A percentile compares a stretch with the other conserved stretches of the same genome.
Evolutionary conservation across 441 rosid genomes (phyloP).

Genomic region (Mallotus repandus): DNA sequence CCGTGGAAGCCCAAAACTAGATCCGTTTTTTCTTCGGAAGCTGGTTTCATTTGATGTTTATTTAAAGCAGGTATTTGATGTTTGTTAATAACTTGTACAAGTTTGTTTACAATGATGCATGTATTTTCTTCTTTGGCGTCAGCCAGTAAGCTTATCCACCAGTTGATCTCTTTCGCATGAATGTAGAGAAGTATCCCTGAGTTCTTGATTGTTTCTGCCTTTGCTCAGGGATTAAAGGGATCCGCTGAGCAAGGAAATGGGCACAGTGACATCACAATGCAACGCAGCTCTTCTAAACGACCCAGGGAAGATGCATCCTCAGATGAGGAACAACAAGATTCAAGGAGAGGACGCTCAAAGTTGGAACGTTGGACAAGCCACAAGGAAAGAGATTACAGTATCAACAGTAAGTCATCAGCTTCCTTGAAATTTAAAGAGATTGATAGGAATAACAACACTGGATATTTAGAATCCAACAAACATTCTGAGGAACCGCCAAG

Average conservation of each 20-base stretch:
- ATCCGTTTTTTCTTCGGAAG: too few species aligned
- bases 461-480: conserved; percentile 38
- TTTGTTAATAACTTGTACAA: background rate
- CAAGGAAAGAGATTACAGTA: conserved; percentile 69
- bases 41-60: too few species aligned
- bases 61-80: background rate
- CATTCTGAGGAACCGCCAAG: conserved; percentile 37
- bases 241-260: conserved; percentile 40
- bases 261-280: conserved; percentile 41
- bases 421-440: conserved; percentile 62
- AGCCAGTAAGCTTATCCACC: conserved; percentile 1
- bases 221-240: conserved; percentile 63
- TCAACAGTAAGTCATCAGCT: conserved; percentile 58
- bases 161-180: background rate
- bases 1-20: too few species aligned
- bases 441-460: conserved; percentile 48
- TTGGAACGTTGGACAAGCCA: conserved; percentile 99
- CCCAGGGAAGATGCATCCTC: conserved; percentile 63
- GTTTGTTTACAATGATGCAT: background rate
- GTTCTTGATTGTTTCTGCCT: conserved; percentile 33
- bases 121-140: conserved; percentile 8
- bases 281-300: conserved; percentile 49
- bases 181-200: conserved; percentile 3
- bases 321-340: conserved; percentile 77
- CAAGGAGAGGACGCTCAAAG: conserved; percentile 82